A percentile compares a stretch with the other conserved stretches of the same genome.
These are phyloP conservation scores for Solanum neorickii DNA, from an alignment of 257 asterid genomes.

Conservation along the genomic window DNA sequence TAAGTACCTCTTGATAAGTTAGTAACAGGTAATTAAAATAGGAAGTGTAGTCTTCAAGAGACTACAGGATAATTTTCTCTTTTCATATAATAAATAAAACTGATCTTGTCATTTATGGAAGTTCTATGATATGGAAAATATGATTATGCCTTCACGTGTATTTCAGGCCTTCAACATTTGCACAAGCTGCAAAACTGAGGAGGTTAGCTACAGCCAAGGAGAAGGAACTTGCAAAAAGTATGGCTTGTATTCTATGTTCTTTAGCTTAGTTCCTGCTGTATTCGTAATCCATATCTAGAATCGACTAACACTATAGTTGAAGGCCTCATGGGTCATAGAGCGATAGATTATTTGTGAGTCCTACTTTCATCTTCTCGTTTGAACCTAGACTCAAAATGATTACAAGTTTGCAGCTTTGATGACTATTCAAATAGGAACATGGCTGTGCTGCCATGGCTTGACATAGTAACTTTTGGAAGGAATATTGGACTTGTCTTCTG, in stretches of 20 bases:
- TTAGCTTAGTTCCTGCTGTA: neutral
- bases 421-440: neutral
- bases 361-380: neutral
- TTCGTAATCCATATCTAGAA: neutral
- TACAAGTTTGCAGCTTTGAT: neutral
- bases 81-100: neutral
- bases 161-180: slow-evolving; percentile 96
- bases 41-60: neutral
- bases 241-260: neutral
- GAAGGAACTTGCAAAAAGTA: slow-evolving; percentile 82
- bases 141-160: neutral
- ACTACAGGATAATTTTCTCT: neutral
- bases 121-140: neutral
- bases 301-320: neutral
- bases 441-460: neutral
- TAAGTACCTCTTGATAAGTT: neutral
- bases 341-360: neutral
- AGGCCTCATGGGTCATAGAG: neutral
- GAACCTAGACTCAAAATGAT: neutral
- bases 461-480: neutral
- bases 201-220: slow-evolving; percentile 88
- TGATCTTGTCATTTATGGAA: neutral
- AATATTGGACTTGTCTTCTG: neutral
- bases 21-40: neutral
- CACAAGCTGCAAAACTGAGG: slow-evolving; percentile 88